phyloP scores from a whole-genome alignment of 1,284 basidiomycete genomes.

The Moesziomyces sp. region DNA sequence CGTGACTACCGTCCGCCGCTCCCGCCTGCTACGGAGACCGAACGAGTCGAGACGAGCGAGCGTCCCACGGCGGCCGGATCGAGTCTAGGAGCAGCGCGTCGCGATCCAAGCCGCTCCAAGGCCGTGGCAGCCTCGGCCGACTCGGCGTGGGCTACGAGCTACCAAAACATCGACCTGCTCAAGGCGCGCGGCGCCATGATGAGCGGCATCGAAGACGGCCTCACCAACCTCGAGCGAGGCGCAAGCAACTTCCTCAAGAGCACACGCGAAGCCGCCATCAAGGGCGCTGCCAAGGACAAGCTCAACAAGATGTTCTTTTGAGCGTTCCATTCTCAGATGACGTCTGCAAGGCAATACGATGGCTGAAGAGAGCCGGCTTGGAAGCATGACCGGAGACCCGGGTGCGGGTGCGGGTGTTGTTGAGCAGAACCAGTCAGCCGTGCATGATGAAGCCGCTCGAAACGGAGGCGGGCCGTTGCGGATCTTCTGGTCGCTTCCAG shows the following conservation, averaged over 20 bases:
- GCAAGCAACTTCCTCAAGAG: conserved; percentile 58
- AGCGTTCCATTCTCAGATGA: not conserved
- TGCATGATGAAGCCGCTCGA: not conserved
- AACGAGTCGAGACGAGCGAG: not conserved
- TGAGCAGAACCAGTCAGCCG: too few species aligned
- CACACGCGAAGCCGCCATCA: conserved; percentile 57
- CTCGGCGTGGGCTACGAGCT: conserved; percentile 25
- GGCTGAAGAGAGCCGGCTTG: too few species aligned
- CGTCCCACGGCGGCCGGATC: conserved; percentile 5
- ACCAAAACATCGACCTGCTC: conserved; percentile 49
- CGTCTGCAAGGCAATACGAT: too few species aligned
- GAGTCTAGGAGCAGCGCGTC: conserved; percentile 13
- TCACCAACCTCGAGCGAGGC: conserved; percentile 50
- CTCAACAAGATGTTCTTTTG: conserved; percentile 48
- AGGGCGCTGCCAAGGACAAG: conserved; percentile 56
- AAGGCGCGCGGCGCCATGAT: conserved; percentile 54
- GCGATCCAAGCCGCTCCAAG: conserved; percentile 37
- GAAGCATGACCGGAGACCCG: too few species aligned
- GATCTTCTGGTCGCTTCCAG: not conserved
- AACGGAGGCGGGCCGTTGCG: not conserved
- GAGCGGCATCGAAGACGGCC: conserved; percentile 55
- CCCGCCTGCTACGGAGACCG: not conserved
- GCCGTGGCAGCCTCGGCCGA: conserved; percentile 31
- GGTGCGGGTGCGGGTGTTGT: too few species aligned
- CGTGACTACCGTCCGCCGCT: conserved; percentile 24